These are phyloP conservation scores for Phytophthora agathidicida DNA, from an alignment of 352 stramenopile genomes.

Conservation along the genomic window DNA sequence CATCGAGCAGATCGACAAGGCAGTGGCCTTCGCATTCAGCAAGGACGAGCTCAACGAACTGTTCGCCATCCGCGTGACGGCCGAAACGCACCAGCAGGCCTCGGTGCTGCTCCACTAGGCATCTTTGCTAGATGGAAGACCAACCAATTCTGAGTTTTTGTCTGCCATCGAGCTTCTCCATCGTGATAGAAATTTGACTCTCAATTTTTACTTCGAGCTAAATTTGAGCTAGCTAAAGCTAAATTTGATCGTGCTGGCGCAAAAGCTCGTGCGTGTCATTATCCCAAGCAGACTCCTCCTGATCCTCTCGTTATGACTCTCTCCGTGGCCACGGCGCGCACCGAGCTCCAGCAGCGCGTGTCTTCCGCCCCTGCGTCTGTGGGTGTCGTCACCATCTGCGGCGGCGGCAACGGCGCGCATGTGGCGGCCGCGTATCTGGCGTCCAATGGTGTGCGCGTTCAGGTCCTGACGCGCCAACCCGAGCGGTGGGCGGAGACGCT, in stretches of 20 bases:
- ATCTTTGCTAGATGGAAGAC: constrained; percentile 22
- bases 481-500: constrained; percentile 81
- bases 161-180: no score
- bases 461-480: constrained; percentile 84
- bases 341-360: constrained; percentile 63
- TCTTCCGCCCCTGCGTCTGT: constrained; percentile 35
- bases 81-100: constrained; percentile 77
- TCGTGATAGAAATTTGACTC: no score
- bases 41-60: constrained; percentile 80
- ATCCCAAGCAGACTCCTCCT: constrained; percentile 28
- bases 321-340: constrained; percentile 73
- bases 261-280: constrained; percentile 16
- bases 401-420: constrained; percentile 92
- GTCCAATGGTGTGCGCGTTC: constrained; percentile 81
- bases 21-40: constrained; percentile 74
- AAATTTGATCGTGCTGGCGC: constrained; percentile 21
- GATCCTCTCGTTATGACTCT: constrained; percentile 60
- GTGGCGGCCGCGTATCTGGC: constrained; percentile 90
- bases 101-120: constrained; percentile 68
- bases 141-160: constrained; percentile 28
- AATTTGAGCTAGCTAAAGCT: no score
- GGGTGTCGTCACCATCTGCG: constrained; percentile 90
- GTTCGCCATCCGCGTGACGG: constrained; percentile 79
- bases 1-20: constrained; percentile 84
- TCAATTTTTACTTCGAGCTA: no score